Evolutionary conservation across 495 filamentous ascomycete species (phyloP).

Genomic region (Neurospora tetrasperma): DNA sequence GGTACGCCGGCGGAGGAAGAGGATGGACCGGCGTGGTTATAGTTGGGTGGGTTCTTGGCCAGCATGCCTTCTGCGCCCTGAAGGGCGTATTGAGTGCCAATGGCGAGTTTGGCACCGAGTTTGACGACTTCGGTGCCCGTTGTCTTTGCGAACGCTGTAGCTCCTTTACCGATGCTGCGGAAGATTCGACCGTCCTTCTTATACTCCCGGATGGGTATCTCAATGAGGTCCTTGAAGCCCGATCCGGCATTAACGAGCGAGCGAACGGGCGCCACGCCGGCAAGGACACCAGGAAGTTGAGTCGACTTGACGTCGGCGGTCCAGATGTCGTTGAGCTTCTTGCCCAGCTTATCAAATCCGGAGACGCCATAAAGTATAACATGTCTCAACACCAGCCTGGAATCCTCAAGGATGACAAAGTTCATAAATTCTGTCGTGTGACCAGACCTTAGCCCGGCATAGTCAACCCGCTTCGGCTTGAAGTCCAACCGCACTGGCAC

Average conservation of each 20-base stretch:
- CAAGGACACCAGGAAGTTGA: constrained; percentile 81
- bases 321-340: constrained; percentile 91
- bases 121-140: constrained; percentile 87
- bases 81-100: constrained; percentile 84
- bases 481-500: constrained; percentile 84
- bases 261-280: constrained; percentile 81
- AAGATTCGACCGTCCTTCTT: constrained; percentile 87
- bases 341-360: constrained; percentile 79
- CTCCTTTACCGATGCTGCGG: constrained; percentile 83
- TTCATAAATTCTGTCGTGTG: constrained; percentile 99
- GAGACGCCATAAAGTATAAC: constrained; percentile 86
- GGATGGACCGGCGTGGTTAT: background rate
- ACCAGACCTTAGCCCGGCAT: constrained; percentile 88
- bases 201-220: constrained; percentile 86
- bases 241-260: constrained; percentile 82
- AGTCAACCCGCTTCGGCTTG: constrained; percentile 95
- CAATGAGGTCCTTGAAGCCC: constrained; percentile 75
- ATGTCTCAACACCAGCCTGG: constrained; percentile 77
- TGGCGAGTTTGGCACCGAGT: constrained; percentile 86
- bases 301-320: constrained; percentile 86
- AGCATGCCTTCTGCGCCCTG: constrained; percentile 80
- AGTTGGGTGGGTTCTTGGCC: constrained; percentile 30
- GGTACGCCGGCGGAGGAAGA: constrained; percentile 11
- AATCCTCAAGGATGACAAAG: constrained; percentile 83
- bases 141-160: constrained; percentile 77